Percentiles rank a stretch among this genome's conserved stretches.
Conservation (phyloP, 306 rosid genomes). For the Biancaea sappan region DNA sequence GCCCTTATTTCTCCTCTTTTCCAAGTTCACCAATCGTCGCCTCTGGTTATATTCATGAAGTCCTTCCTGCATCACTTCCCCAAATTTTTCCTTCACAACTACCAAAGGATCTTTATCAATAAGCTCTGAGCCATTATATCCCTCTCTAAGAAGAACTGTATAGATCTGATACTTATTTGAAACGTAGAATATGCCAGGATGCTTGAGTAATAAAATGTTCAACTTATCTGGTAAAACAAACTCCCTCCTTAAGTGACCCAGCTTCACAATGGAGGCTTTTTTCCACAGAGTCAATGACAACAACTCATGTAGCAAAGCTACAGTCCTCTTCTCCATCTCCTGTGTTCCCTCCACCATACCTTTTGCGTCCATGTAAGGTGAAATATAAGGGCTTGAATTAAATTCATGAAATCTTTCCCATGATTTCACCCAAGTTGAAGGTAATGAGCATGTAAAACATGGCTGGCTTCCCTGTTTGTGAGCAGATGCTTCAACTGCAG, state of each 20-base stretch:
- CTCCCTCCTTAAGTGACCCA: constrained; percentile 78
- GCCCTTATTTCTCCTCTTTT: constrained; percentile 66
- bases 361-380: constrained; percentile 58
- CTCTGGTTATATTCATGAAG: constrained; percentile 84
- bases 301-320: constrained; percentile 81
- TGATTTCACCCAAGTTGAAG: constrained; percentile 78
- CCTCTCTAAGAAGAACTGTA: constrained; percentile 80
- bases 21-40: constrained; percentile 51
- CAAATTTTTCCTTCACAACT: constrained; percentile 74
- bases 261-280: constrained; percentile 73
- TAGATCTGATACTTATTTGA: constrained; percentile 81
- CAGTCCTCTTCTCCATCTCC: constrained; percentile 84
- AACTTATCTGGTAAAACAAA: constrained; percentile 66
- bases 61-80: constrained; percentile 93
- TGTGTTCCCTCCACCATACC: constrained; percentile 55
- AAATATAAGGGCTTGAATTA: constrained; percentile 61
- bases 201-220: constrained; percentile 73
- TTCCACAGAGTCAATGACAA: constrained; percentile 83
- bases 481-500: constrained; percentile 59
- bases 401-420: constrained; percentile 72
- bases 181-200: constrained; percentile 79
- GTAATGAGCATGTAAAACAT: constrained; percentile 62
- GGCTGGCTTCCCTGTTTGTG: constrained; percentile 45
- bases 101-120: constrained; percentile 78
- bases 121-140: constrained; percentile 64